phyloP scores from a whole-genome alignment of 2,329 filamentous ascomycete species.

The Colletotrichum echinochloae region DNA sequence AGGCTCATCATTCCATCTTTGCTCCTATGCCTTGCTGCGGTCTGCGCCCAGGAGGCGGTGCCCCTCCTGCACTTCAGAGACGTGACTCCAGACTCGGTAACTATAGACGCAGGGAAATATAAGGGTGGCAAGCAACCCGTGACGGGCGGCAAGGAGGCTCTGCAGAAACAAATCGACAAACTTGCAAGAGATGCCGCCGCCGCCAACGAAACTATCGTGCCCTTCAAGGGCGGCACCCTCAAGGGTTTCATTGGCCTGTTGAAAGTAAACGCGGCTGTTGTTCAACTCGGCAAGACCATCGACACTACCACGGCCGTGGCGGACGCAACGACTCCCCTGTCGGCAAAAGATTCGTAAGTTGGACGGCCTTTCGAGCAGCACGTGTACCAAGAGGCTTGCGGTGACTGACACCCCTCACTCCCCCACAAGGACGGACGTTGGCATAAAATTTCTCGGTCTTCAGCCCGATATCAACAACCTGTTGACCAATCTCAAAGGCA shows the following conservation, averaged over 20 bases:
- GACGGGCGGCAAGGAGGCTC: slow-evolving; percentile 7
- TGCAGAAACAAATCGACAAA: slow-evolving; percentile 16
- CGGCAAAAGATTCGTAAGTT: slow-evolving; percentile 27
- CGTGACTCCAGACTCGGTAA: too few relatives aligned
- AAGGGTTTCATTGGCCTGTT: slow-evolving; percentile 28
- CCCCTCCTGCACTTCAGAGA: background rate
- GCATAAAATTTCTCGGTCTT: slow-evolving; percentile 10
- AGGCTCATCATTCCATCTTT: slow-evolving; percentile 14
- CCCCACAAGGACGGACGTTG: background rate
- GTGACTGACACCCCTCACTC: background rate
- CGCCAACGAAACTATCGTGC: slow-evolving; percentile 24
- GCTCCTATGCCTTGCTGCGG: slow-evolving; percentile 22
- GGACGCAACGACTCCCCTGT: slow-evolving; percentile 12
- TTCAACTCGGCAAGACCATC: slow-evolving; percentile 16
- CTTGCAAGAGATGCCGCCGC: slow-evolving; percentile 9
- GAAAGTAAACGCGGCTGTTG: slow-evolving; percentile 34
- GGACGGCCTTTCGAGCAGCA: background rate
- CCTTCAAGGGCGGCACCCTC: slow-evolving; percentile 26
- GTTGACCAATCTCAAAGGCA: slow-evolving; percentile 11
- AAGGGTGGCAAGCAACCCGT: slow-evolving; percentile 11
- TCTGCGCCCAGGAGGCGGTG: slow-evolving; percentile 15
- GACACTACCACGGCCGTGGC: slow-evolving; percentile 14
- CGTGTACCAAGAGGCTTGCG: background rate
- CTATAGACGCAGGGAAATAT: background rate
- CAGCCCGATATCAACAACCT: slow-evolving; percentile 30